phyloP scores from a whole-genome alignment of 1,139 yeast species.

The Diutina ranongensis region DNA sequence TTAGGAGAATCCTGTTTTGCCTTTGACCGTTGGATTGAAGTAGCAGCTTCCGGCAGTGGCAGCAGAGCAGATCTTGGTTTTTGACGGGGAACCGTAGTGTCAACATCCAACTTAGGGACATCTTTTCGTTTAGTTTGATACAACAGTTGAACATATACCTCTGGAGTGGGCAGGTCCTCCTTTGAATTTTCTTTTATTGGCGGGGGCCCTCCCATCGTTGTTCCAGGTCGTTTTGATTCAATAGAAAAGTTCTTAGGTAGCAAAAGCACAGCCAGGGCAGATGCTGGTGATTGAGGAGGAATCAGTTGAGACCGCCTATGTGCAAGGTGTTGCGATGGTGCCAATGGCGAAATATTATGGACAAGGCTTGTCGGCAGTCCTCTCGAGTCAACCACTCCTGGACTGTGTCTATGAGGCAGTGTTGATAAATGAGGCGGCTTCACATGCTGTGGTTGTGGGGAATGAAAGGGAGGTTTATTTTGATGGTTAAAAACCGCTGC shows the following conservation, averaged over 20 bases:
- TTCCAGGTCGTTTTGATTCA: not conserved
- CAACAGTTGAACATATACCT: not conserved
- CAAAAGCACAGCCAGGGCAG: constrained; percentile 23
- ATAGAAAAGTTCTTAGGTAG: constrained; percentile 34
- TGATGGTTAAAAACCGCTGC: constrained; percentile 3
- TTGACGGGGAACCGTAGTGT: not conserved
- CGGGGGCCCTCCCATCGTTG: too few species aligned
- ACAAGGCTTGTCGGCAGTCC: constrained; percentile 8
- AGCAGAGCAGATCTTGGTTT: not conserved
- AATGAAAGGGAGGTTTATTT: not conserved
- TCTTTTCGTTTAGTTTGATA: not conserved
- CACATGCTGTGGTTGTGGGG: constrained; percentile 2
- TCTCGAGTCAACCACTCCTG: not conserved
- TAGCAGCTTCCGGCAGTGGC: not conserved
- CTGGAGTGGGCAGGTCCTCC: not conserved
- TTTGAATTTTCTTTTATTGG: not conserved
- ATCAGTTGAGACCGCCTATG: constrained; percentile 1
- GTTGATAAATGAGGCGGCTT: constrained; percentile 1
- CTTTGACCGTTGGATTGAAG: not conserved
- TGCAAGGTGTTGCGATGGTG: not conserved
- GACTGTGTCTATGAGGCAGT: not conserved
- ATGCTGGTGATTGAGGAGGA: constrained; percentile 3
- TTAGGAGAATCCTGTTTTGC: not conserved
- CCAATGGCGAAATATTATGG: constrained; percentile 7
- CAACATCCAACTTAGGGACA: not conserved